Base-by-base conservation (phyloP, 768 basidiomycete genomes). In the Coprinopsis strossmayeri region DNA sequence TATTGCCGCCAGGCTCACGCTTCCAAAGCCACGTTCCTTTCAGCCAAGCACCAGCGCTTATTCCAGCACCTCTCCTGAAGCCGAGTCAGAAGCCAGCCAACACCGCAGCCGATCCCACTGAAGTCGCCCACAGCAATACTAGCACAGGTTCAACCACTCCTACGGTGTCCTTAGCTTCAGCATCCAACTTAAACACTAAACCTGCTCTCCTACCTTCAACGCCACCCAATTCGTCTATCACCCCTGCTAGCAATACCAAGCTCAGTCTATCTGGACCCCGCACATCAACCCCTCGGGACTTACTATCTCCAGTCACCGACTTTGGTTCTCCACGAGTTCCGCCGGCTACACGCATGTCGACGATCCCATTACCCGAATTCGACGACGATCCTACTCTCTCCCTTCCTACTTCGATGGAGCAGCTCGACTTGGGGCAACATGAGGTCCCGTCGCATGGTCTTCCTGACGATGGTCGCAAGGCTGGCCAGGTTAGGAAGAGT, bases 331-430 rank as follows among this genome's bases (percentile, higher is more conserved):
- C 59, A 5, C 41, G 51, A 12, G 53, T 57, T 1, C 67, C 68
- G 1, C 55, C 60, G 20, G 64, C 63, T 25, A 65, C 67, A n/a
- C 46, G 60, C 0, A 61, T 63, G 28, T 58, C 58, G 43, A 65
- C 66, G 2, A 62, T 69, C 32, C 66, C 66, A 11, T 56, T 69
- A 10, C 68, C 68, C 5, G 53, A 59, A 15, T 45, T 66, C 11
- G 59, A 62, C 27, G 49, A 52, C 35, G 53, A 56, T 35, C 41
- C 38, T n/a, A 45, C 52, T 10, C 50, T 53, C 15, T 41, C 30
- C 9, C 48, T 55, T 34, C 52, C 54, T 24, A 34, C 46, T 28
- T 46, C 51, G 27, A 48, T 47, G 40, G 45, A 47, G 25, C 41
- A 51, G 46, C 35, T 48, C 27, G 39, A 50, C 26, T 46, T 54